These are phyloP conservation scores for Solanum aculeatissimum DNA, from an alignment of 305 asterid genomes.

Conservation along the genomic window DNA sequence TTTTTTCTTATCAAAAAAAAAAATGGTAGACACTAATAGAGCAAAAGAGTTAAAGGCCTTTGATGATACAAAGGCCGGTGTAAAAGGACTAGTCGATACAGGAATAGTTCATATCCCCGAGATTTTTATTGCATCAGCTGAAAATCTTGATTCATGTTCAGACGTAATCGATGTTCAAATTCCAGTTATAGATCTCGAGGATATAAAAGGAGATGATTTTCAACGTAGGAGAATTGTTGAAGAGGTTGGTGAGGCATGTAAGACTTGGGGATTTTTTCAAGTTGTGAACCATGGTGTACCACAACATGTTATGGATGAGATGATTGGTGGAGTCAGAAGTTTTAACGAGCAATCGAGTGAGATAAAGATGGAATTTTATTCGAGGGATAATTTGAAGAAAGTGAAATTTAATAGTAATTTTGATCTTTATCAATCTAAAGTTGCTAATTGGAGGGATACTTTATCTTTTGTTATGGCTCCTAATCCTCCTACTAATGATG, in stretches of 20 bases:
- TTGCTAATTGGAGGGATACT: slow-evolving; percentile 47
- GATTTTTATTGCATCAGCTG: background rate
- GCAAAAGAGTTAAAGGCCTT: background rate
- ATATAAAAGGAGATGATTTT: background rate
- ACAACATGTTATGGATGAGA: slow-evolving; percentile 17
- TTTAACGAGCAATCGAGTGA: slow-evolving; percentile 37
- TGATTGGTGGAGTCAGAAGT: slow-evolving; percentile 23
- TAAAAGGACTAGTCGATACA: background rate
- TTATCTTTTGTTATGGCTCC: slow-evolving; percentile 35
- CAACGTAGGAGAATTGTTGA: background rate
- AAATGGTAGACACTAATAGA: background rate
- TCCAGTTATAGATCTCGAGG: background rate
- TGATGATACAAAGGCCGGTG: slow-evolving; percentile 2
- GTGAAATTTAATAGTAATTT: slow-evolving; percentile 37
- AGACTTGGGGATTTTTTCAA: slow-evolving; percentile 12
- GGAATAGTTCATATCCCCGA: background rate
- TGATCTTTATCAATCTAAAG: slow-evolving; percentile 24
- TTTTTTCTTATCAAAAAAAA: background rate
- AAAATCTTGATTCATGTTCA: background rate
- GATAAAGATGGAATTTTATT: slow-evolving; percentile 30
- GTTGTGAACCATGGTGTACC: slow-evolving; percentile 34
- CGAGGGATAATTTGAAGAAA: slow-evolving; percentile 30
- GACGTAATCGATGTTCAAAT: background rate
- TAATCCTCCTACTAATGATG: slow-evolving; percentile 13
- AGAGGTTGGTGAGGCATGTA: slow-evolving; percentile 1